Evolutionary conservation across 2,329 filamentous ascomycete genomes (phyloP), one percentile per base, ranked within the genome.

Genomic region (Neoarthrinium moseri): DNA sequence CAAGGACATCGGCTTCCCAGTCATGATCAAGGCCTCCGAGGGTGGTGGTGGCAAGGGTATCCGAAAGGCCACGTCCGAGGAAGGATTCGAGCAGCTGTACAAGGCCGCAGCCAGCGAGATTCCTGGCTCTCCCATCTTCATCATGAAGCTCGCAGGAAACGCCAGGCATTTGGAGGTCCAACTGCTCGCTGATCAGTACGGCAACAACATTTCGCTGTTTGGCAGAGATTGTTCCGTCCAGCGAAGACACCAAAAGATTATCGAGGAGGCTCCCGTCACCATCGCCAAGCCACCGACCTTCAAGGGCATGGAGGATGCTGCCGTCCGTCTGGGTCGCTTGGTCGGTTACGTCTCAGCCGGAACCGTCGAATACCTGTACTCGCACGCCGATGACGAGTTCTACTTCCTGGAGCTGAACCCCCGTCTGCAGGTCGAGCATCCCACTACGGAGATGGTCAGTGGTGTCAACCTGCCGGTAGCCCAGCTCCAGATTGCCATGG

Each of bases 21-120:
- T 99, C 76, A 99, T 99, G 94, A 90, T 99, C 69, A 99, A 99
- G 78, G 94, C 94, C n/a, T 97, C 94, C 3, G 94, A 99, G 76
- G 94, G 94, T 73, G 94, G 94, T 74, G 94, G 94, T 74, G 94
- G 94, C 66, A 99, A 99, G 78, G 94, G 94, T 80, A 99, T 99
- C 65, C 90, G 95, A 66, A 96, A 97, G 74, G 94, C 94, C 56
- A 78, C 89, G 51, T 77, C 77, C 51, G 91, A 96, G 66, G 86
- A 92, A 33, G 84, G 87, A 52, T 99, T 99, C 61, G 79, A 87
- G 64, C 77, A 79, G 57, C 77, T 97, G 36, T 99, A 97, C 80
- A 94, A 95, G 70, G 94, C 92, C 36, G 94, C 95, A 18, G 91
- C 94, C 5, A 95, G 87, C 68, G 95, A 99, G 70, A 97, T 99